Evolutionary conservation across 2,329 filamentous ascomycete genomes (phyloP).

Genomic region (Diaporthe amygdali): DNA sequence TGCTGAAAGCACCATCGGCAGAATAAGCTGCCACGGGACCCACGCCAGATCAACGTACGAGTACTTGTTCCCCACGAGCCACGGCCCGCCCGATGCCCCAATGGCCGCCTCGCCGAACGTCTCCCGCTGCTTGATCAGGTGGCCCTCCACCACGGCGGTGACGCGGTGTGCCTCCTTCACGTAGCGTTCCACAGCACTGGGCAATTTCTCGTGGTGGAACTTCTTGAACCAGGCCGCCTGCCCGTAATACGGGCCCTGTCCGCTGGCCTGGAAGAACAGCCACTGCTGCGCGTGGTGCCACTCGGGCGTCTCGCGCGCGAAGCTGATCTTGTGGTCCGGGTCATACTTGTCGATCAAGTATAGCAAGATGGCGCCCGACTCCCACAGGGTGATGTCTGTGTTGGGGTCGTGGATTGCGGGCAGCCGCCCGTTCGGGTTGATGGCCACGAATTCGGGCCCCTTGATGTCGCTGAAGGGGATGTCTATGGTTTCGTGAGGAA

Average conservation of each 20-base stretch:
- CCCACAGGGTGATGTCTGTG: conserved; percentile 52
- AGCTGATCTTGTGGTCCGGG: conserved; percentile 45
- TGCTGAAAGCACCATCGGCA: background rate
- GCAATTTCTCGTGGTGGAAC: conserved; percentile 2
- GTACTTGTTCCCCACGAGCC: conserved; percentile 19
- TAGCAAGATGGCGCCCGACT: conserved; percentile 54
- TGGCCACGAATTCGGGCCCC: background rate
- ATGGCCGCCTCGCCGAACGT: background rate
- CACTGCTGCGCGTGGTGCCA: conserved; percentile 45
- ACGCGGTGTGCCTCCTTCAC: conserved; percentile 8
- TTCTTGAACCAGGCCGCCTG: conserved; percentile 40
- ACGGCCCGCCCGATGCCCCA: background rate
- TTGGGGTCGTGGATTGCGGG: conserved; percentile 39
- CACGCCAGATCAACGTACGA: conserved; percentile 20
- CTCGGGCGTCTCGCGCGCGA: conserved; percentile 38
- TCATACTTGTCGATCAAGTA: conserved; percentile 54
- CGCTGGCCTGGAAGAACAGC: conserved; percentile 48
- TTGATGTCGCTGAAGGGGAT: conserved; percentile 26
- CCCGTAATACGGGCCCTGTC: conserved; percentile 50
- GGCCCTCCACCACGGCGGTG: conserved; percentile 12
- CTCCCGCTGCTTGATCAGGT: conserved; percentile 9
- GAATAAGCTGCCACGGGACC: conserved; percentile 6
- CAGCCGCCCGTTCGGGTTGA: conserved; percentile 21
- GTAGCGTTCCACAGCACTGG: conserved; percentile 13
- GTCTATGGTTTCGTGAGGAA: conserved; percentile 34